These are phyloP conservation scores for Lactarius pseudohatsudake DNA, from an alignment of 768 basidiomycete genomes.

Conservation along the genomic window DNA sequence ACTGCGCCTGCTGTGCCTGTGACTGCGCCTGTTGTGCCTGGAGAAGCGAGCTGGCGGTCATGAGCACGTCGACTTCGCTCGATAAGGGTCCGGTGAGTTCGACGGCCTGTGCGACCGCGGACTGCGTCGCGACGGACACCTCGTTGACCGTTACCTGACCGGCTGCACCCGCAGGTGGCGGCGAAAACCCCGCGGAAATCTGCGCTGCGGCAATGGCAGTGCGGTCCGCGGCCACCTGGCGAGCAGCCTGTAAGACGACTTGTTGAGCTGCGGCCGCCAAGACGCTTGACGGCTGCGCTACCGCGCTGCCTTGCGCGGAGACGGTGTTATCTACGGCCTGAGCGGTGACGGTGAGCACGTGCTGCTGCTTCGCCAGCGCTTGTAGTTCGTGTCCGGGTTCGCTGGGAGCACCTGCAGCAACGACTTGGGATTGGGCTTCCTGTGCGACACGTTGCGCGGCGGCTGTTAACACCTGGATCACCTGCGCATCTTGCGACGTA, in stretches of 20 bases:
- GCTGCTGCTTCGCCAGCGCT: conserved; percentile 77
- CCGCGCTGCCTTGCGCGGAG: conserved; percentile 44
- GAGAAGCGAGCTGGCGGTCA: conserved; percentile 59
- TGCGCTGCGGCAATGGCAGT: conserved; percentile 44
- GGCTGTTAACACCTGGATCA: conserved; percentile 73
- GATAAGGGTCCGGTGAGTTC: conserved; percentile 70
- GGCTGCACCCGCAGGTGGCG: conserved; percentile 34
- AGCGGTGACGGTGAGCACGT: conserved; percentile 70
- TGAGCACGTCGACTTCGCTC: conserved; percentile 79
- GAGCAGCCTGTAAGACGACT: conserved; percentile 76
- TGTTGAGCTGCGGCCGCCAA: conserved; percentile 78
- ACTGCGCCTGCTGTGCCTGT: conserved; percentile 43
- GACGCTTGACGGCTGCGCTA: conserved; percentile 49
- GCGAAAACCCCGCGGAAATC: conserved; percentile 42
- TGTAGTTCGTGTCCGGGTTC: conserved; percentile 51
- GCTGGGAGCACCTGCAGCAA: conserved; percentile 48
- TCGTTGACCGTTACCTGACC: conserved; percentile 55
- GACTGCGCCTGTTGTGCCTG: conserved; percentile 43
- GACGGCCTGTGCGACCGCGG: conserved; percentile 81
- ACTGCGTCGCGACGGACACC: conserved; percentile 62
- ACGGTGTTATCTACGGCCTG: conserved; percentile 73
- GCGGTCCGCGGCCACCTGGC: conserved; percentile 54
- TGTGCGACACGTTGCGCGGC: conserved; percentile 78
- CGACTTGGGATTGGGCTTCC: conserved; percentile 67
- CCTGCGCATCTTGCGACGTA: conserved; percentile 59